Conservation (phyloP, 257 asterid species). For the Solanum bukasovii region DNA sequence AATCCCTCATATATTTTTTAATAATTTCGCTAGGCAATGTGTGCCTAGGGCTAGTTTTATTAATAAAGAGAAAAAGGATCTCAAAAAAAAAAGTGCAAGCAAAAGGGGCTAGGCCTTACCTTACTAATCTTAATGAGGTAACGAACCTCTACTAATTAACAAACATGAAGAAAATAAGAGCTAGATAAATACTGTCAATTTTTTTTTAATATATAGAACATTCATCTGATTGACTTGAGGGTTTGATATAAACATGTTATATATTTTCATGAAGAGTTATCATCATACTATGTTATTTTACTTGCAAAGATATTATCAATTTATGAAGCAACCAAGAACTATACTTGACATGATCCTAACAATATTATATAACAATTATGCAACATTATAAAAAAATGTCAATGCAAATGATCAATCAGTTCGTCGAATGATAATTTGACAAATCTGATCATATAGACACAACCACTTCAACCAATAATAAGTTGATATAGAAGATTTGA, state of each 20-base stretch:
- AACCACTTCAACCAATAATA: neutral
- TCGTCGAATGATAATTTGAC: neutral
- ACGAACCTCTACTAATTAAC: too few species aligned
- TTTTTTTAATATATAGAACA: neutral
- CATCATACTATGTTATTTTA: neutral
- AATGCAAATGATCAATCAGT: neutral
- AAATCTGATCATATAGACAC: neutral
- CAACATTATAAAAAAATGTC: neutral
- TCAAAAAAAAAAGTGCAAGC: too few species aligned
- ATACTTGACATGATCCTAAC: neutral
- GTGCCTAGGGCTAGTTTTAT: too few species aligned
- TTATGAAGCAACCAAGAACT: neutral
- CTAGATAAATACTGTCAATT: too few species aligned
- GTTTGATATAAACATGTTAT: neutral
- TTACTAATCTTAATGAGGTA: too few species aligned
- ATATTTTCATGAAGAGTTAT: neutral
- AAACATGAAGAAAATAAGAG: too few species aligned
- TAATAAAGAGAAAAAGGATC: too few species aligned
- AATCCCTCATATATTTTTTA: neutral
- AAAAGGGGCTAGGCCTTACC: too few species aligned
- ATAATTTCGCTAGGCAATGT: too few species aligned
- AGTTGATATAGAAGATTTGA: neutral
- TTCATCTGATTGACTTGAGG: neutral
- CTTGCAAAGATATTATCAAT: neutral
- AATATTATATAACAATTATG: neutral